Evolutionary conservation across 805 yeast genomes (phyloP).

Genomic region (Monosporozyma siamensis): DNA sequence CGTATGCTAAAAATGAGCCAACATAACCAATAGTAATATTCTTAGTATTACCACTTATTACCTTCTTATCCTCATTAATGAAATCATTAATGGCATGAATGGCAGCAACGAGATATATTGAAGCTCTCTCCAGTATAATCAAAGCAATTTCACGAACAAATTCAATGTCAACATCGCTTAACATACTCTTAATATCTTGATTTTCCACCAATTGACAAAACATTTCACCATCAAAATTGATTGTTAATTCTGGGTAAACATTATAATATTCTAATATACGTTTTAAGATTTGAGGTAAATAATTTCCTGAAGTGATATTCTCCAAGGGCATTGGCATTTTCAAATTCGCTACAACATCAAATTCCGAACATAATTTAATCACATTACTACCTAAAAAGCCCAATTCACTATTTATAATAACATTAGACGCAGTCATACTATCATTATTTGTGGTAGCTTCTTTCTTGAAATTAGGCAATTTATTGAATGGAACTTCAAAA

Average conservation of each 20-base stretch:
- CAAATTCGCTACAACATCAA: conserved; percentile 11
- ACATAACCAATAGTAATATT: conserved; percentile 19
- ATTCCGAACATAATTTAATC: conserved; percentile 12
- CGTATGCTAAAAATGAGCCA: conserved; percentile 22
- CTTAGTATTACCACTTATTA: not conserved
- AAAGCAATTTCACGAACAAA: conserved; percentile 8
- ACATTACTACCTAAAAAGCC: conserved; percentile 21
- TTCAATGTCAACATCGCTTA: conserved; percentile 5
- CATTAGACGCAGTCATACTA: not conserved
- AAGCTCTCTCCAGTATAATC: conserved; percentile 19
- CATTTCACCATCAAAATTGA: conserved; percentile 17
- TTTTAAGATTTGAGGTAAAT: conserved; percentile 18
- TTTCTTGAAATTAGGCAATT: conserved; percentile 13
- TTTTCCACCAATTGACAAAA: conserved; percentile 11
- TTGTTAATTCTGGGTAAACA: conserved; percentile 8
- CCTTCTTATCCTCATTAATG: not conserved
- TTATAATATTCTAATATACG: conserved; percentile 12
- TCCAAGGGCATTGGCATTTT: conserved; percentile 22
- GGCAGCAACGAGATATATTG: conserved; percentile 18
- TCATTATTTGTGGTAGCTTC: not conserved
- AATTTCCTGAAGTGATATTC: conserved; percentile 22
- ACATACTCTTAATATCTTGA: not conserved
- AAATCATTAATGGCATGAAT: conserved; percentile 11
- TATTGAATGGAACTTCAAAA: conserved; percentile 25
- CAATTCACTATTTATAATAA: conserved; percentile 21